Percentiles rank a stretch among this genome's conserved stretches.
Conservation (phyloP, 371 early-diverging fungal species). For the Rhizopus microsporus region DNA sequence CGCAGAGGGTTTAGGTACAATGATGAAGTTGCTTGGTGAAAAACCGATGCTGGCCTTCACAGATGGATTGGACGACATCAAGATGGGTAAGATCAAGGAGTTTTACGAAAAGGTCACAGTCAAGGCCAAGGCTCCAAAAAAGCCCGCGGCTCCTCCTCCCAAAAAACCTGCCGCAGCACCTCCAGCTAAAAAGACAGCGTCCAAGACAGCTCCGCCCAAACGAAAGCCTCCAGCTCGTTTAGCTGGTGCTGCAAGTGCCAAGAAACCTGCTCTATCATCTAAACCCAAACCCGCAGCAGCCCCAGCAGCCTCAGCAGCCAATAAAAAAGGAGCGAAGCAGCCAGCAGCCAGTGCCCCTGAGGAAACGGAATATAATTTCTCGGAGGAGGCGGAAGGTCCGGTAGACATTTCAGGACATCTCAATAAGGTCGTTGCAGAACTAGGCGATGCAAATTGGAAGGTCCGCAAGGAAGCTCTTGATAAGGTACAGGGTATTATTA, state of each 20-base stretch:
- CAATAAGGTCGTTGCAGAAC: slow-evolving; percentile 52
- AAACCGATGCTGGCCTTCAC: slow-evolving; percentile 69
- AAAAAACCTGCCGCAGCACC: slow-evolving; percentile 19
- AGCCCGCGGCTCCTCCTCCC: slow-evolving; percentile 45
- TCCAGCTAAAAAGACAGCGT: slow-evolving; percentile 22
- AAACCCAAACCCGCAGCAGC: slow-evolving; percentile 49
- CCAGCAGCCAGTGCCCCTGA: slow-evolving; percentile 50
- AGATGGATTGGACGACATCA: slow-evolving; percentile 87
- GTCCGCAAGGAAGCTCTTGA: slow-evolving; percentile 93
- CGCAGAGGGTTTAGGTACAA: slow-evolving; percentile 86
- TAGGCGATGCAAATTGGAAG: slow-evolving; percentile 90
- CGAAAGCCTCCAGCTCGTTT: slow-evolving; percentile 59
- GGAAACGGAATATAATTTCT: too few species aligned
- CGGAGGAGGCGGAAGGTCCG: too few species aligned
- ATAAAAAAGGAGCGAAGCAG: slow-evolving; percentile 52
- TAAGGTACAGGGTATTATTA: slow-evolving; percentile 70
- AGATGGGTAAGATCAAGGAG: slow-evolving; percentile 85
- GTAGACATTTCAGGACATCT: slow-evolving; percentile 72
- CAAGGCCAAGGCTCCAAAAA: slow-evolving; percentile 56
- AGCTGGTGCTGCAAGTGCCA: slow-evolving; percentile 45
- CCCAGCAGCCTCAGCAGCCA: slow-evolving; percentile 38
- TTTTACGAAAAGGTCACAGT: slow-evolving; percentile 83
- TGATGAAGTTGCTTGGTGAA: slow-evolving; percentile 87
- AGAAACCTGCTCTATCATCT: slow-evolving; percentile 50
- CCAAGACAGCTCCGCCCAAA: slow-evolving; percentile 56